Conservation (phyloP, 805 yeast species). For the Ogataea degrootiae region DNA sequence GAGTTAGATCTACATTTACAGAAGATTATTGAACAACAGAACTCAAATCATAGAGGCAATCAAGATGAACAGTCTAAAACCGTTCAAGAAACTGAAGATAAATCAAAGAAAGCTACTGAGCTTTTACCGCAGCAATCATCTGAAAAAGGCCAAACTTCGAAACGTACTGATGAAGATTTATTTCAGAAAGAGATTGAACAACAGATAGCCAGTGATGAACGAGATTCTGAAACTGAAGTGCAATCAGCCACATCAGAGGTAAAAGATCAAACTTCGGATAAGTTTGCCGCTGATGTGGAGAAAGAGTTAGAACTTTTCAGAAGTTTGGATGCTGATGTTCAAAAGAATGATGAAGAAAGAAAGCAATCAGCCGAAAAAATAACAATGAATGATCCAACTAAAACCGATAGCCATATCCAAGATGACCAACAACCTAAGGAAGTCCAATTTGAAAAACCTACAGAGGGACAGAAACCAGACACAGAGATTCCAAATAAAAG, state of each 20-base stretch:
- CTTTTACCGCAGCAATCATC: background rate
- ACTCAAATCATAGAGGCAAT: background rate
- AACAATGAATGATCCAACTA: background rate
- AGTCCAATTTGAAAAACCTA: too few species aligned
- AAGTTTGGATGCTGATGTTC: background rate
- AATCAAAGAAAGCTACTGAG: background rate
- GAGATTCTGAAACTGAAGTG: background rate
- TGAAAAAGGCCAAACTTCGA: background rate
- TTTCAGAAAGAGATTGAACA: conserved; percentile 1
- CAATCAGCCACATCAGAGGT: background rate
- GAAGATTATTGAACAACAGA: conserved; percentile 19
- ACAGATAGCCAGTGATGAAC: background rate
- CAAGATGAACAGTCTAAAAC: background rate
- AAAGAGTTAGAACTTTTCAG: conserved; percentile 5
- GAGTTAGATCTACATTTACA: conserved; percentile 26
- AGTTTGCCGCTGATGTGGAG: conserved; percentile 1
- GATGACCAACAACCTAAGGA: too few species aligned
- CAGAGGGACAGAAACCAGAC: too few species aligned
- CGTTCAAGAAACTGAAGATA: background rate
- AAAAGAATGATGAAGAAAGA: background rate
- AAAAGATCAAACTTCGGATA: background rate
- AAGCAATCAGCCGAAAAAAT: background rate
- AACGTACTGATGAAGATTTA: conserved; percentile 2
- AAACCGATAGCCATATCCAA: too few species aligned
- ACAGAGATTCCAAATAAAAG: too few species aligned